Conservation (phyloP, 345 rosid genomes). For the Syzygium jambos region DNA sequence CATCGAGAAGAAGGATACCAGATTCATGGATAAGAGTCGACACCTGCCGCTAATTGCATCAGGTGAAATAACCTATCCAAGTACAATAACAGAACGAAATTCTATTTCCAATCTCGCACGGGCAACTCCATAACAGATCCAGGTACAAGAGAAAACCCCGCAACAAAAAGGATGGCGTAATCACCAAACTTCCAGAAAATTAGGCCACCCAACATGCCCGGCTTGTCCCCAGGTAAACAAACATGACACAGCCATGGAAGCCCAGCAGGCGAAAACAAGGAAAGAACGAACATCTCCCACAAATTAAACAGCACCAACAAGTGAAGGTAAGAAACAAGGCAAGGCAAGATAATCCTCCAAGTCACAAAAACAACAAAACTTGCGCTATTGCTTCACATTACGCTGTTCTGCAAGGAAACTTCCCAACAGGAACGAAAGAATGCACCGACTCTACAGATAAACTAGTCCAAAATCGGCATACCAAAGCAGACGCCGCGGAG, state of each 20-base stretch:
- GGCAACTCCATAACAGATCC: background rate
- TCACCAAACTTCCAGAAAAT: background rate
- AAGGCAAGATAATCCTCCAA: background rate
- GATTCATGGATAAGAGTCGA: background rate
- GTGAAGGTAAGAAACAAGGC: background rate
- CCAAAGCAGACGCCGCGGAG: background rate
- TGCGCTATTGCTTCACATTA: background rate
- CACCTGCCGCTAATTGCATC: background rate
- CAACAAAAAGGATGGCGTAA: background rate
- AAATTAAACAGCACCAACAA: background rate
- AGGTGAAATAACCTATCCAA: background rate
- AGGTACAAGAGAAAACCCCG: background rate
- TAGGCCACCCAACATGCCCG: background rate
- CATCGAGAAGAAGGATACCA: background rate
- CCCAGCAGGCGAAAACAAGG: background rate
- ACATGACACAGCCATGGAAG: background rate
- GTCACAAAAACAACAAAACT: background rate
- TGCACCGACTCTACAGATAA: background rate
- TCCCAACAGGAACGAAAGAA: background rate
- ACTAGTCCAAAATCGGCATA: background rate
- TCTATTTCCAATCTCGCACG: background rate
- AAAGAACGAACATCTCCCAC: background rate
- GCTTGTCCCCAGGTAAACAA: background rate
- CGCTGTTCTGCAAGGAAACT: background rate
- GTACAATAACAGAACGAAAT: background rate